These are phyloP conservation scores for Sonneratia caseolaris DNA, from an alignment of 345 rosid species.

Conservation along the genomic window DNA sequence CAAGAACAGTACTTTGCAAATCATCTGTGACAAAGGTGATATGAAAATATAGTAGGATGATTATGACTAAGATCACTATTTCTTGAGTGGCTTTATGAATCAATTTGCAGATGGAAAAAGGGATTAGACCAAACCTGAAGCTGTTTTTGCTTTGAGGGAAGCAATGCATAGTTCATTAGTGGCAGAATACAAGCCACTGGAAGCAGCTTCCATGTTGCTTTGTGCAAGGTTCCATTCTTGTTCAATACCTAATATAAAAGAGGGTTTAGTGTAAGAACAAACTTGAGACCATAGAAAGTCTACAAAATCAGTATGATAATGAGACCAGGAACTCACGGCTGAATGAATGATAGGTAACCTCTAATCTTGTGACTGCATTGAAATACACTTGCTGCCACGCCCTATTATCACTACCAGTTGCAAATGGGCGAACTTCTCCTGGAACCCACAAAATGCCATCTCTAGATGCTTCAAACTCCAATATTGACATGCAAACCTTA, in stretches of 20 bases:
- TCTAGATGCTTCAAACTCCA: constrained; percentile 88
- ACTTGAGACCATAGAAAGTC: neutral
- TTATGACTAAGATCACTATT: neutral
- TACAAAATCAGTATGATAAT: neutral
- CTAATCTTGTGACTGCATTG: constrained; percentile 57
- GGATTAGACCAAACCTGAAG: constrained; percentile 46
- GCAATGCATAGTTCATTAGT: constrained; percentile 63
- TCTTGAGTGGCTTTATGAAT: neutral
- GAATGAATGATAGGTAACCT: constrained; percentile 67
- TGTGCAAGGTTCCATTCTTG: constrained; percentile 81
- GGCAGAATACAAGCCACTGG: constrained; percentile 58
- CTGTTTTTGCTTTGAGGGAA: constrained; percentile 71
- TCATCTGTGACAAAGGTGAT: constrained; percentile 44
- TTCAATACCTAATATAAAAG: constrained; percentile 40
- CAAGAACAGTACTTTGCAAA: constrained; percentile 61
- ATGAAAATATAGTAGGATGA: constrained; percentile 1
- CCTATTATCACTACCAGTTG: constrained; percentile 42
- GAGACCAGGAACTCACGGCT: constrained; percentile 43
- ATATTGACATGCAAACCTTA: constrained; percentile 59
- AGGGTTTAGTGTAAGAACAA: neutral
- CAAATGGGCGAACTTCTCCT: constrained; percentile 35
- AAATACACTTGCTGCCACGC: constrained; percentile 76
- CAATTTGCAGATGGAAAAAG: constrained; percentile 1
- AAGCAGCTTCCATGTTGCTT: constrained; percentile 76
- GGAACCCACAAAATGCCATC: constrained; percentile 62